Percentiles rank a stretch among this genome's conserved stretches.
Evolutionary conservation across 140 eudicot species (phyloP).

Genomic region (Senecio squalidus): DNA sequence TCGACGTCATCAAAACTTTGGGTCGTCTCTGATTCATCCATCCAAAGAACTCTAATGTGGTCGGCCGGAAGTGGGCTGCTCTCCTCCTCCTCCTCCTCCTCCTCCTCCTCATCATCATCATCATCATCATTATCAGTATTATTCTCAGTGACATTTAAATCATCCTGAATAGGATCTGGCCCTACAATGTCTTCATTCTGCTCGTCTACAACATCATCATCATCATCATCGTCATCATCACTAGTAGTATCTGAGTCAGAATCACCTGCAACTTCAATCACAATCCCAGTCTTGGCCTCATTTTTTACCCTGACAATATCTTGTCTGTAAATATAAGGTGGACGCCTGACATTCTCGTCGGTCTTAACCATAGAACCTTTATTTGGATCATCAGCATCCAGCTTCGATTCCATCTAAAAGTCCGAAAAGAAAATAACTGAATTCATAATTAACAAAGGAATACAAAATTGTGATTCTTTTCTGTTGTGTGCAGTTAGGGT

Average conservation of each 20-base stretch:
- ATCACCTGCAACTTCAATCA: conserved; percentile 95
- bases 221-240: conserved; percentile 75
- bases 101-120: too few species aligned
- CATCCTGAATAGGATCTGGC: conserved; percentile 26
- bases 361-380: conserved; percentile 27
- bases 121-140: conserved; percentile 26
- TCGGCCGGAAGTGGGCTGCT: conserved; percentile 59
- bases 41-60: conserved; percentile 90
- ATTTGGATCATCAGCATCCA: conserved; percentile 26
- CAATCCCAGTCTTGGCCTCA: conserved; percentile 56
- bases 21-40: conserved; percentile 75
- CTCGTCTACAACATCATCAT: conserved; percentile 57
- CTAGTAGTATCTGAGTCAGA: conserved; percentile 82
- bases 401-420: conserved; percentile 57
- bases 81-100: too few species aligned
- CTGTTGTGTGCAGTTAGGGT: not conserved
- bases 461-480: not conserved
- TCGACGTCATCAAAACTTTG: conserved; percentile 52
- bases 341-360: not conserved
- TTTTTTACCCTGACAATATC: conserved; percentile 82
- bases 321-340: conserved; percentile 58
- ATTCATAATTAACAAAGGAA: not conserved
- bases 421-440: not conserved
- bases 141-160: conserved; percentile 18
- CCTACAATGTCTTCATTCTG: conserved; percentile 36